phyloP scores from a whole-genome alignment of 2,329 filamentous ascomycete species.

The Ceratocystiopsis minuta region DNA sequence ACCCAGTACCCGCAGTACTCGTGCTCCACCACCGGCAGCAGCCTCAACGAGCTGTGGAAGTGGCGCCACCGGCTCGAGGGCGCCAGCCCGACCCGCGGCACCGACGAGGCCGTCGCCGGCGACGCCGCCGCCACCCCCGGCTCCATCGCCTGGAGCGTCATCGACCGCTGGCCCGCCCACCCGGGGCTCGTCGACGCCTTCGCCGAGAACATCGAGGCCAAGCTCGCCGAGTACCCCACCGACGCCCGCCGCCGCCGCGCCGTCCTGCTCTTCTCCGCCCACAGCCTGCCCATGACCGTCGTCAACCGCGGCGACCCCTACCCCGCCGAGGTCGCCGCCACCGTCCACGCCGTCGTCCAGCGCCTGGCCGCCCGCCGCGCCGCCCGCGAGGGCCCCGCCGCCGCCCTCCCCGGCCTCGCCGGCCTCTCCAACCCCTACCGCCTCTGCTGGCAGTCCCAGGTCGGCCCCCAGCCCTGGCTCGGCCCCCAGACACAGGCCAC shows the following conservation, averaged over 20 bases:
- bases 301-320: conserved; percentile 94
- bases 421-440: conserved; percentile 81
- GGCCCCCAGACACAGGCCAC: conserved; percentile 83
- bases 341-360: conserved; percentile 93
- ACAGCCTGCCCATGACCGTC: conserved; percentile 92
- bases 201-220: conserved; percentile 77
- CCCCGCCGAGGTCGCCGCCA: conserved; percentile 86
- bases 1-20: conserved; percentile 98
- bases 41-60: conserved; percentile 94
- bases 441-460: conserved; percentile 94
- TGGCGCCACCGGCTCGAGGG: conserved; percentile 81
- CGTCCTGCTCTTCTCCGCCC: conserved; percentile 81
- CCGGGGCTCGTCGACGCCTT: conserved; percentile 79
- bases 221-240: conserved; percentile 65
- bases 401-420: too few species aligned
- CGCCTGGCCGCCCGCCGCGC: conserved; percentile 28
- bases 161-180: conserved; percentile 94
- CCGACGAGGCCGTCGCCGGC: conserved; percentile 20
- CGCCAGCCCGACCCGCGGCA: conserved; percentile 28
- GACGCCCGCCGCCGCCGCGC: conserved; percentile 56
- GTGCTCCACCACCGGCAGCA: conserved; percentile 92
- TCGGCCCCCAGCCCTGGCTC: conserved; percentile 87
- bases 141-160: conserved; percentile 86
- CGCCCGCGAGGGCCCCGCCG: too few species aligned
- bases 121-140: conserved; percentile 31